phyloP scores from a whole-genome alignment of 208 protist species.

The Naegleria fowleri region DNA sequence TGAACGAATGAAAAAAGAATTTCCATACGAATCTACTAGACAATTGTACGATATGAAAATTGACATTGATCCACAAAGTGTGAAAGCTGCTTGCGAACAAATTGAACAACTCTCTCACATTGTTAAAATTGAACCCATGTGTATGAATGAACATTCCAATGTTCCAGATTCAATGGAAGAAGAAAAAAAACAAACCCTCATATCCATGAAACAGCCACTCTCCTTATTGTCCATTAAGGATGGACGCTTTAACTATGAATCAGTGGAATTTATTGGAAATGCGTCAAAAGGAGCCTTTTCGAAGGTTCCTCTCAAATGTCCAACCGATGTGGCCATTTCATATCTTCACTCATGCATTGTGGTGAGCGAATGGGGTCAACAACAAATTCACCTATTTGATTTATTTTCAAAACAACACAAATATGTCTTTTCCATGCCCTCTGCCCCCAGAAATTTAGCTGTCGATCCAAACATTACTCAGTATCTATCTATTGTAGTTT shows the following conservation, averaged over 20 bases:
- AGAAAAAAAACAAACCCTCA: no score
- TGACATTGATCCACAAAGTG: neutral
- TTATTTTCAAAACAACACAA: neutral
- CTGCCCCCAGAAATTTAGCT: neutral
- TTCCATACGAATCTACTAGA: neutral
- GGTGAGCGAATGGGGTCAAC: neutral
- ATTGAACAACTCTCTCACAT: no score
- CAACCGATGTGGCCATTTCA: neutral
- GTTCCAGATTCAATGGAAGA: no score
- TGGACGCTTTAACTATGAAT: neutral
- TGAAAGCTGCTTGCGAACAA: no score
- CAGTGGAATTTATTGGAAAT: neutral
- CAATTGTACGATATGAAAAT: neutral
- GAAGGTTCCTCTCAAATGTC: neutral
- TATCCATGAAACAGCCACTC: no score
- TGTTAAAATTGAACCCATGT: no score
- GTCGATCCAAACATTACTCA: neutral
- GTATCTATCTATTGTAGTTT: neutral
- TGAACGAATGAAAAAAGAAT: neutral
- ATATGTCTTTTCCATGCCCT: neutral
- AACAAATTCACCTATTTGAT: neutral
- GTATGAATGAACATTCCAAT: no score
- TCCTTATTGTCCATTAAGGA: no score
- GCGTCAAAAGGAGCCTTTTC: neutral
- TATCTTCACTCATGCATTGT: neutral